Evolutionary conservation across 257 asterid species (phyloP).

Genomic region (Scutellaria galericulata): DNA sequence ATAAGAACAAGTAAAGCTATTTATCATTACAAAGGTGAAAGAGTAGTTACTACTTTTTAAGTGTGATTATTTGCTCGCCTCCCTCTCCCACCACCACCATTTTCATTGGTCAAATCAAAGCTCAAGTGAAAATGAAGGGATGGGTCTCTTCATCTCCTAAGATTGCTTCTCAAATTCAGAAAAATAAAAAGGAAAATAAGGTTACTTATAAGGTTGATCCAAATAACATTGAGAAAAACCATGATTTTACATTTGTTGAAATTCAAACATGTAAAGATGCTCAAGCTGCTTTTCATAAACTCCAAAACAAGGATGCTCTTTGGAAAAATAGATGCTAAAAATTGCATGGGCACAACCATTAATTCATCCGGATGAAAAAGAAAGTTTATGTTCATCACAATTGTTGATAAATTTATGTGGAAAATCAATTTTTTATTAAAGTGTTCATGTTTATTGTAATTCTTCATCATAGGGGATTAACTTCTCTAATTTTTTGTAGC

Average conservation of each 20-base stretch:
- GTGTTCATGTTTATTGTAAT: slow-evolving; percentile 3
- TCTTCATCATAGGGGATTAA: not conserved
- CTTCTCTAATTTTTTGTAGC: not conserved
- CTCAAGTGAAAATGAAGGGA: no score
- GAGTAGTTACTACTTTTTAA: no score
- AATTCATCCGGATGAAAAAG: slow-evolving; percentile 64
- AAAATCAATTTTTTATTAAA: no score
- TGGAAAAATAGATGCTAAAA: slow-evolving; percentile 47
- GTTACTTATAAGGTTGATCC: slow-evolving; percentile 64
- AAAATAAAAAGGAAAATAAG: no score
- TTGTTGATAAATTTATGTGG: no score
- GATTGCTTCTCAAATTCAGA: no score
- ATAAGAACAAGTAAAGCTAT: no score
- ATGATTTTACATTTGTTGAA: slow-evolving; percentile 80
- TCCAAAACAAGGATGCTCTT: slow-evolving; percentile 59
- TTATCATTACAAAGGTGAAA: no score
- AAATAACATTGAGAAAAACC: slow-evolving; percentile 53
- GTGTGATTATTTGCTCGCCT: no score
- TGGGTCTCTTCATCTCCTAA: no score
- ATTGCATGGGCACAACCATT: slow-evolving; percentile 82
- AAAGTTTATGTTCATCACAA: slow-evolving; percentile 43
- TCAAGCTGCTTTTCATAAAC: slow-evolving; percentile 62
- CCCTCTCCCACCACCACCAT: no score
- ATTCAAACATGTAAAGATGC: slow-evolving; percentile 69
- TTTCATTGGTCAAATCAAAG: no score